Percentiles rank a stretch among this genome's conserved stretches.
These are phyloP conservation scores for Mycena galopus DNA, from an alignment of 768 basidiomycete species.

Conservation along the genomic window DNA sequence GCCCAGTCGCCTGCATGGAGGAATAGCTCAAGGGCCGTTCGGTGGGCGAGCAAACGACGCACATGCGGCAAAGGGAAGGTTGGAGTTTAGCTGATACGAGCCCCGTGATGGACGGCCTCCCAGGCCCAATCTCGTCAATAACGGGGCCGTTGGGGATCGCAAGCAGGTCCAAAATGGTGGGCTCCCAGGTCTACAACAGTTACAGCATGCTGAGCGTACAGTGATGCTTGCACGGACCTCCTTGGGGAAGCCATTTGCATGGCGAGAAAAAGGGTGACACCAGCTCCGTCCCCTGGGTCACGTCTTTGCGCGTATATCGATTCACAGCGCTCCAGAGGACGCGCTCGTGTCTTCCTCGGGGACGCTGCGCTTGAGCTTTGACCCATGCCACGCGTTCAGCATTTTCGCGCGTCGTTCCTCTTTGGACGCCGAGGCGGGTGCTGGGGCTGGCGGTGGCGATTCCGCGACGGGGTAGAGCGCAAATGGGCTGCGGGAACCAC, in stretches of 20 bases:
- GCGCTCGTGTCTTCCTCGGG: slow-evolving; percentile 53
- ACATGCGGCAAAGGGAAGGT: slow-evolving; percentile 71
- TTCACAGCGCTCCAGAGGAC: slow-evolving; percentile 81
- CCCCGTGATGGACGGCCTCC: slow-evolving; percentile 90
- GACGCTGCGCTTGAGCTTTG: slow-evolving; percentile 40
- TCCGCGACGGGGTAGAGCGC: slow-evolving; percentile 18
- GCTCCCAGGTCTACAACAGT: slow-evolving; percentile 80
- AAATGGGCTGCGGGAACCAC: slow-evolving; percentile 29
- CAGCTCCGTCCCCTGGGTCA: slow-evolving; percentile 45
- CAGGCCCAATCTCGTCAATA: slow-evolving; percentile 85
- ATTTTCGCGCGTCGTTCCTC: slow-evolving; percentile 22
- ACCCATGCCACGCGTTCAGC: slow-evolving; percentile 27
- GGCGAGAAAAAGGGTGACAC: slow-evolving; percentile 83
- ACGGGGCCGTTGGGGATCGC: slow-evolving; percentile 49
- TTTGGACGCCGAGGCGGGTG: slow-evolving; percentile 12
- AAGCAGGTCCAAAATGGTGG: slow-evolving; percentile 68
- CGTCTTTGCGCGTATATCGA: slow-evolving; percentile 67
- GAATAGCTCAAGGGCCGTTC: background rate
- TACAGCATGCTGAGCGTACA: background rate
- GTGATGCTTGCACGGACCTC: slow-evolving; percentile 65
- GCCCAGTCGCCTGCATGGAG: slow-evolving; percentile 75
- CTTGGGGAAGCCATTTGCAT: slow-evolving; percentile 91
- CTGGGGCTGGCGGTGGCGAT: slow-evolving; percentile 13
- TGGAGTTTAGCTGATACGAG: slow-evolving; percentile 81
- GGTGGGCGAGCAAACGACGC: slow-evolving; percentile 41